Evolutionary conservation across 2,329 filamentous ascomycete genomes (phyloP), one percentile per base, ranked within the genome.

Genomic region (Penicillium sp.): DNA sequence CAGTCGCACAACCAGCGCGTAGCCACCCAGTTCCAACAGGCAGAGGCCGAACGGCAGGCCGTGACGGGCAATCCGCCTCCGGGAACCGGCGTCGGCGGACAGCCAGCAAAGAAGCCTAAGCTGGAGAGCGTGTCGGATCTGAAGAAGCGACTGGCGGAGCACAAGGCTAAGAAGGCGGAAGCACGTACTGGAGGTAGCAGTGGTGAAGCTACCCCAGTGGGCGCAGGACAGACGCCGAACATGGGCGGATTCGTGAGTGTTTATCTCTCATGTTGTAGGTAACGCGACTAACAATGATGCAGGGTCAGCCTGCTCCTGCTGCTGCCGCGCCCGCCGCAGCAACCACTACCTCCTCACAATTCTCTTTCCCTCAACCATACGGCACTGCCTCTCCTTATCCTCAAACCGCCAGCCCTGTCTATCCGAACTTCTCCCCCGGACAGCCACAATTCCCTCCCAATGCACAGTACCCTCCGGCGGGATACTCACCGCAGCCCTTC

Each of bases 1-100:
- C 80, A 88, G 62, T 80, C 86, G 64, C 90, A 96, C 75, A 85
- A 87, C 65, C 87, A 93, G 70, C 82, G 87, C 61, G 88, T 97
- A 65, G 82, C 89, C 55, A 81, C 87, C 60, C 84, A 86, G 69
- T 95, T 85, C 69, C 91, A 94, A 69, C 83, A 88, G 66, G 84
- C 83, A 24, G 87, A 95, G 69, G 85, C 85, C 51, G 88, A 95
- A 61, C 81, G 89, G 51, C 84, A 87, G 58, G 83, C 84, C 42
- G 79, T 82, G 8, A 95, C 89, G 1, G 91, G 90, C 32, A 95
- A 96, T 64, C 87, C 87, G 2, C 80, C 84, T 17, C 81, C 87
- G 0, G 85, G 85, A 2, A 75, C 77, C 42, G 64, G 65, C 3
- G 66, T 65, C 39, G 67, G 69, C 52, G 75, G 74, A 32, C 60